Conservation (phyloP, 2,329 filamentous ascomycete genomes). For the Cladorrhinum sp. region DNA sequence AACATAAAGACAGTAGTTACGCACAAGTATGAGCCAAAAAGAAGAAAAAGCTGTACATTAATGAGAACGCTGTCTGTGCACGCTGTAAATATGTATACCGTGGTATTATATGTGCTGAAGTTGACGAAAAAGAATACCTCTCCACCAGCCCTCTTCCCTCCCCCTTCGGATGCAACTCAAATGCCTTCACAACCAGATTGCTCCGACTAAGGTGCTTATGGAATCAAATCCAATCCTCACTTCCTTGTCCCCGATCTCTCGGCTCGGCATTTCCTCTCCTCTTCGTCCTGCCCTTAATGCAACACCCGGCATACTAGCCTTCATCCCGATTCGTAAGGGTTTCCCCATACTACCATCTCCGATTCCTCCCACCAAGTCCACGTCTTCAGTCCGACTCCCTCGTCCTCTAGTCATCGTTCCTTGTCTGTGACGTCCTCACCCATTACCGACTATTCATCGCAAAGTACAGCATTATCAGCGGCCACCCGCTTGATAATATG, state of each 20-base stretch:
- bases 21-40: not conserved
- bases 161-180: not conserved
- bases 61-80: not conserved
- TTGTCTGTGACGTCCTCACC: not conserved
- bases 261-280: not conserved
- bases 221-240: not conserved
- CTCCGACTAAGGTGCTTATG: not conserved
- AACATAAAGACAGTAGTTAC: no score
- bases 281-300: not conserved
- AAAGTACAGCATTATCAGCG: conserved; percentile 26
- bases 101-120: conserved; percentile 10
- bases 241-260: not conserved
- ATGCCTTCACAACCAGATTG: not conserved
- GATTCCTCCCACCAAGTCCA: not conserved
- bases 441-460: conserved; percentile 12
- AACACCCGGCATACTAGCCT: not conserved
- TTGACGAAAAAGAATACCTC: not conserved
- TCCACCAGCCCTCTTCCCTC: not conserved
- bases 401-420: not conserved
- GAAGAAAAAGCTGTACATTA: not conserved
- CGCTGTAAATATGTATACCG: conserved; percentile 3
- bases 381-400: not conserved
- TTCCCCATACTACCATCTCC: not conserved
- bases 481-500: conserved; percentile 27
- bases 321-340: not conserved